A percentile compares a stretch with the other conserved stretches of the same genome.
These are phyloP conservation scores for Adiantum capillusveneris DNA, from an alignment of 75 land plant species.

Conservation along the genomic window DNA sequence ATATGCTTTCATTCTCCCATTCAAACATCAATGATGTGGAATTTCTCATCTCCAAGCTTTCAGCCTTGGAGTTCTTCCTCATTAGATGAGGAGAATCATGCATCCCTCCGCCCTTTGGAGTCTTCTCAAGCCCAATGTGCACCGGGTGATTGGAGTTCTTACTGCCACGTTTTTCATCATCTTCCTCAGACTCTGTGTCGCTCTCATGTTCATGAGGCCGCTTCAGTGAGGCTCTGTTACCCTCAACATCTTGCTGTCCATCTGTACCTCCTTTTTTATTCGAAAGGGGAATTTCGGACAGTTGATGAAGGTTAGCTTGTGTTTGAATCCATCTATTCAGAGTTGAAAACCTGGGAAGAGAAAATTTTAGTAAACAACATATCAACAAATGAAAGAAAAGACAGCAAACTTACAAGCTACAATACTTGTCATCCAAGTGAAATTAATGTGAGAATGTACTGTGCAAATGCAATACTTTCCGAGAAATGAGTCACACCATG, in stretches of 20 bases:
- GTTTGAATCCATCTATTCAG: conserved; percentile 97
- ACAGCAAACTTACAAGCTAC: too few relatives aligned
- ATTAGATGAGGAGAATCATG: neutral
- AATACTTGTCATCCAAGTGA: too few relatives aligned
- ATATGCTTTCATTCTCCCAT: conserved; percentile 92
- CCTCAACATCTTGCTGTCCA: conserved; percentile 15
- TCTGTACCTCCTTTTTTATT: conserved; percentile 19
- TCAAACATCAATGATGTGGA: conserved; percentile 58
- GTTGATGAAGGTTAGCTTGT: conserved; percentile 83
- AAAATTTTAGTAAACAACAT: too few relatives aligned
- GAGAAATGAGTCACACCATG: too few relatives aligned
- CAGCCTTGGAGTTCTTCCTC: conserved; percentile 2
- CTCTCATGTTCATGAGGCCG: conserved; percentile 62
- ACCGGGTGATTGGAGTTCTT: too few relatives aligned
- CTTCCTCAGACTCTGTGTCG: conserved; percentile 62
- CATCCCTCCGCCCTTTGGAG: neutral
- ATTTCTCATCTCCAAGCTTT: conserved; percentile 21
- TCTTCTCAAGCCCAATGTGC: neutral
- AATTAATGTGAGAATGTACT: too few relatives aligned
- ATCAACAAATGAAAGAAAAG: too few relatives aligned
- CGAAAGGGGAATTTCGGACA: conserved; percentile 53
- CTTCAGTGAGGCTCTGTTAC: conserved; percentile 34
- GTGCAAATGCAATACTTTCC: too few relatives aligned
- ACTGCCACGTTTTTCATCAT: conserved; percentile 18
- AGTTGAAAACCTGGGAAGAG: conserved; percentile 87